Conservation (phyloP, 2,329 filamentous ascomycete genomes). For the Alternaria sp. region DNA sequence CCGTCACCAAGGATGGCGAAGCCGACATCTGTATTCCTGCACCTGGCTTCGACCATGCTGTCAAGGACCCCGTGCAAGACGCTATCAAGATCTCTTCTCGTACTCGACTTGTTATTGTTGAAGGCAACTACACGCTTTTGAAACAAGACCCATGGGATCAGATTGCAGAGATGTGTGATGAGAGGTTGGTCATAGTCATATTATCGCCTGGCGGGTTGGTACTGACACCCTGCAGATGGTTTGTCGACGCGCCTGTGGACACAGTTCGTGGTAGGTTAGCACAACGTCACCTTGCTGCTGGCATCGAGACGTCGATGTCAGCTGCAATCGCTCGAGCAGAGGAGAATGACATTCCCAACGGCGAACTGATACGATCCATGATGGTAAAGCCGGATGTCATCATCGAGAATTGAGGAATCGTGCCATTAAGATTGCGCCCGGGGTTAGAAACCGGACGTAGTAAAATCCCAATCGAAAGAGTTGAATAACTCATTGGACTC, state of each 20-base stretch:
- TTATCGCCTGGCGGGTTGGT: neutral
- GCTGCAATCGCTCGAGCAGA: constrained; percentile 30
- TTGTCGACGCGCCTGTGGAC: constrained; percentile 29
- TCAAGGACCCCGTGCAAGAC: constrained; percentile 28
- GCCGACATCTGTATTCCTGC: constrained; percentile 23
- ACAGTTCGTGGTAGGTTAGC: constrained; percentile 24
- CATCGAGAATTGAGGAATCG: constrained; percentile 20
- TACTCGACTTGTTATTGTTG: constrained; percentile 29
- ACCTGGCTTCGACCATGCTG: constrained; percentile 34
- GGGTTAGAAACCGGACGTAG: constrained; percentile 18
- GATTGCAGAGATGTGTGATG: constrained; percentile 21
- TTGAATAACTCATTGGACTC: constrained; percentile 34
- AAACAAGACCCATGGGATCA: constrained; percentile 26
- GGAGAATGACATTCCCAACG: constrained; percentile 35
- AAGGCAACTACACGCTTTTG: constrained; percentile 37
- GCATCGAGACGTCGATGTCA: constrained; percentile 27
- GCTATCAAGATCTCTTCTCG: constrained; percentile 28
- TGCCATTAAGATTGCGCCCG: neutral
- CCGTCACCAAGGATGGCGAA: constrained; percentile 21
- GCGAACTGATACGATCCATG: constrained; percentile 28
- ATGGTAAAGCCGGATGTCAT: constrained; percentile 26
- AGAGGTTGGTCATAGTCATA: constrained; percentile 20
- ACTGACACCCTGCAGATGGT: constrained; percentile 25
- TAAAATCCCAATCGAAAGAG: constrained; percentile 35
- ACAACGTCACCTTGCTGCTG: constrained; percentile 30